Conservation (phyloP, 192 early-diverging fungal species). For the Coemansia sp. region DNA sequence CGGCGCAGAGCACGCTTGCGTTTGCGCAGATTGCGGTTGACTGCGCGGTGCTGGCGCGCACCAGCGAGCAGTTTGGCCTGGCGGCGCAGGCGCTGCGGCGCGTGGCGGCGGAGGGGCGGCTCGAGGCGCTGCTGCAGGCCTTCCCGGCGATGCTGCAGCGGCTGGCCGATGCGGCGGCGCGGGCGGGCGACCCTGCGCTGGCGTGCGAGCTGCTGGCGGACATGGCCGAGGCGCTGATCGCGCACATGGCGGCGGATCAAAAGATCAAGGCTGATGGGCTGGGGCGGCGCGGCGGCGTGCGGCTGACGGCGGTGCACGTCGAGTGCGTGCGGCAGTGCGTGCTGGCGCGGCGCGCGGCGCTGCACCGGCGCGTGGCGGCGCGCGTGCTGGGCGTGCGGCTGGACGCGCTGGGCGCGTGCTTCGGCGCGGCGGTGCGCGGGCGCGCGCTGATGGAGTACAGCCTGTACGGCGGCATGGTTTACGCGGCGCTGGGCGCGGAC, state of each 20-base stretch:
- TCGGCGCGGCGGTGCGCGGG: constrained; percentile 3
- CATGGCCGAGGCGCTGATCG: constrained; percentile 23
- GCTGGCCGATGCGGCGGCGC: constrained; percentile 1
- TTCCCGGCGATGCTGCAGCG: constrained; percentile 27
- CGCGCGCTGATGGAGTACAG: constrained; percentile 37
- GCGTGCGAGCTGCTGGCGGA: constrained; percentile 18
- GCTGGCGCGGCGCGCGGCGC: constrained; percentile 18
- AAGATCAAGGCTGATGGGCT: not conserved
- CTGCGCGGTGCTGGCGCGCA: constrained; percentile 18
- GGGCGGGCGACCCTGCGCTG: not conserved
- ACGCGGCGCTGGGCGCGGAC: constrained; percentile 12
- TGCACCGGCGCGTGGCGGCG: constrained; percentile 18
- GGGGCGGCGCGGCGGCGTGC: constrained; percentile 20
- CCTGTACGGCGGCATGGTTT: constrained; percentile 51
- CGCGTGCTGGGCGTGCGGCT: constrained; percentile 12
- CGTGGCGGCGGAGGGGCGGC: not conserved
- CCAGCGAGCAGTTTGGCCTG: constrained; percentile 7
- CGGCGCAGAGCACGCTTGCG: constrained; percentile 1
- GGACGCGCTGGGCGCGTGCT: constrained; percentile 26
- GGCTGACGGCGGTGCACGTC: constrained; percentile 40
- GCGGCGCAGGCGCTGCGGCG: constrained; percentile 6
- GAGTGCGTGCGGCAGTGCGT: constrained; percentile 45
- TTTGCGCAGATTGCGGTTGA: constrained; percentile 35
- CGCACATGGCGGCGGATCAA: constrained; percentile 20
- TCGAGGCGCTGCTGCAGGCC: constrained; percentile 12